Evolutionary conservation across 306 rosid species (phyloP).

Genomic region (Acacia melanoxylon): DNA sequence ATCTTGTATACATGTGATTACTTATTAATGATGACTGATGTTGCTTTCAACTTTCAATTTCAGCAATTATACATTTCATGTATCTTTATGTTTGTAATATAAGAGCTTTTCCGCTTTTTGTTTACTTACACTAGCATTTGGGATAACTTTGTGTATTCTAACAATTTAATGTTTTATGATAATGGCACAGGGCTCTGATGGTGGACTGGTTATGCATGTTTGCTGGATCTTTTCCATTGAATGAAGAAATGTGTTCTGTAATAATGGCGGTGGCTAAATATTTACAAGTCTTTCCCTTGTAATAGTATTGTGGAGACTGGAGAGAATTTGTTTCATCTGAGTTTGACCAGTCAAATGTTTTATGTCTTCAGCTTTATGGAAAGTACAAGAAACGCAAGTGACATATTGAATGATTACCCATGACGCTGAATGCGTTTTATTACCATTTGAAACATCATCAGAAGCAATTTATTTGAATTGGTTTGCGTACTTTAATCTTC

Average conservation of each 20-base stretch:
- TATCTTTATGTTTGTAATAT: not conserved
- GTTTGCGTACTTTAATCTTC: not conserved
- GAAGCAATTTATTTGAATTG: not conserved
- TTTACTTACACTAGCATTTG: not conserved
- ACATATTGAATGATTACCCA: not conserved
- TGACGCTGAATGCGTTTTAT: not conserved
- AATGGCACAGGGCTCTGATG: conserved; percentile 29
- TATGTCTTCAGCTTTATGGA: not conserved
- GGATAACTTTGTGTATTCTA: conserved; percentile 2
- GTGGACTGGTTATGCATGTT: conserved; percentile 29
- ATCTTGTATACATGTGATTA: not conserved
- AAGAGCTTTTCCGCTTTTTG: not conserved
- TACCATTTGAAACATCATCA: not conserved
- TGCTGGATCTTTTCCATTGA: conserved; percentile 20
- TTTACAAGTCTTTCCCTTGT: not conserved
- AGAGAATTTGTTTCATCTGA: not conserved
- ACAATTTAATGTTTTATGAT: conserved; percentile 12
- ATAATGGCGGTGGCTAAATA: conserved; percentile 24
- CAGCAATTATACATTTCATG: not conserved
- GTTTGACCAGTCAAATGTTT: not conserved
- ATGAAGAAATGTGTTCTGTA: conserved; percentile 27
- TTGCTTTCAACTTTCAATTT: not conserved
- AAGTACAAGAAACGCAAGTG: not conserved
- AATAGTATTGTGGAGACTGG: not conserved
- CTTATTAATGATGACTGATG: not conserved